These are phyloP conservation scores for Colletotrichum caudatum DNA, from an alignment of 2,329 filamentous ascomycete species.

Conservation along the genomic window DNA sequence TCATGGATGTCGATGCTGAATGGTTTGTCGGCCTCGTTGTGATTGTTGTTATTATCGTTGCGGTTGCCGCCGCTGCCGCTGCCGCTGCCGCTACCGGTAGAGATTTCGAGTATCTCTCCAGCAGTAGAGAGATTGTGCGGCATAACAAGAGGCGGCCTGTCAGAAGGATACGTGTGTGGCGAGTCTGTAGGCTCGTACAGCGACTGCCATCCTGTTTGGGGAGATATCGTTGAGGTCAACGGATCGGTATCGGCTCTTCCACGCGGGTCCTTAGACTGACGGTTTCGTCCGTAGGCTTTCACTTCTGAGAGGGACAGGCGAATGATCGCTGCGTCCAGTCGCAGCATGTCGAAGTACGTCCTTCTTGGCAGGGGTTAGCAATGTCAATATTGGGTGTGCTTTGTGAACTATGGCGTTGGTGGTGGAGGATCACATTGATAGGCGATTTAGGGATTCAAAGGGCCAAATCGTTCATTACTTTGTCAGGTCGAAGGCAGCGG, in stretches of 20 bases:
- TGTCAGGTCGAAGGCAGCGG: neutral
- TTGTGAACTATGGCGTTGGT: neutral
- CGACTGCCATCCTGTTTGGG: neutral
- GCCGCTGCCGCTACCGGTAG: neutral
- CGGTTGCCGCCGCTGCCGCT: neutral
- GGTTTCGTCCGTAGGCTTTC: neutral
- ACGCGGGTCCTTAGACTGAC: neutral
- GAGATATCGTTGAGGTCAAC: neutral
- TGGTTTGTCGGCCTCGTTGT: neutral
- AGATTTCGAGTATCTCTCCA: neutral
- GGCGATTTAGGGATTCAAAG: neutral
- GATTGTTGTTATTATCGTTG: neutral
- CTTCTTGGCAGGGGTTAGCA: neutral
- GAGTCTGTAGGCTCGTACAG: neutral
- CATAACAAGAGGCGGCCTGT: too few species aligned
- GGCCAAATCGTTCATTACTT: neutral
- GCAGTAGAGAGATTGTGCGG: neutral
- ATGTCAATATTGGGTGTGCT: too few species aligned
- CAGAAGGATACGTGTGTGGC: neutral
- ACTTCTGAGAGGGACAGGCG: slow-evolving; percentile 55
- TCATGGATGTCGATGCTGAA: neutral
- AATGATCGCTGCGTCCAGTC: slow-evolving; percentile 55
- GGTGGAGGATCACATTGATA: neutral
- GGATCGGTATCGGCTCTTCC: neutral
- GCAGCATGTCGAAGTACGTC: slow-evolving; percentile 53